Conservation (phyloP, 371 early-diverging fungal genomes). For the Capillidium heterosporum region DNA sequence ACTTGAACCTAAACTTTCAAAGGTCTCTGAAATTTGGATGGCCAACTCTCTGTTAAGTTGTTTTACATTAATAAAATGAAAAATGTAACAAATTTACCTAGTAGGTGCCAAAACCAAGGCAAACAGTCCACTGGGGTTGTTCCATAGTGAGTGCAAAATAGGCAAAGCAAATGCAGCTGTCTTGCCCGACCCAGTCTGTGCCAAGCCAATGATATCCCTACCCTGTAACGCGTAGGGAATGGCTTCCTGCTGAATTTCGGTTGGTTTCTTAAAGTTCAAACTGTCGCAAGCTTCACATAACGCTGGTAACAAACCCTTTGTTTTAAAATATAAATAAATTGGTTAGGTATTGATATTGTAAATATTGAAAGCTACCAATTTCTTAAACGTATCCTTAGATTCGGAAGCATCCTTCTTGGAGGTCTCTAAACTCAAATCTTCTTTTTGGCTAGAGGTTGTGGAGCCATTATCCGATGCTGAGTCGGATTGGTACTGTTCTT, state of each 20-base stretch:
- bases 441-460: no score
- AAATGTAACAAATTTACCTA: slow-evolving; percentile 23
- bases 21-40: slow-evolving; percentile 83
- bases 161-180: slow-evolving; percentile 96
- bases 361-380: no score
- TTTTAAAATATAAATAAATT: background rate
- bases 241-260: slow-evolving; percentile 80
- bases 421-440: no score
- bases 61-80: background rate
- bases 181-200: slow-evolving; percentile 97
- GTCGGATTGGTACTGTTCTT: no score
- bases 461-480: no score
- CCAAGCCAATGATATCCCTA: slow-evolving; percentile 87
- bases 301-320: slow-evolving; percentile 61
- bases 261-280: slow-evolving; percentile 76
- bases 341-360: no score
- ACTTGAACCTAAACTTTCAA: slow-evolving; percentile 76
- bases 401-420: no score
- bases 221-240: slow-evolving; percentile 79
- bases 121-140: slow-evolving; percentile 73
- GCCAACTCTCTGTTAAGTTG: slow-evolving; percentile 63
- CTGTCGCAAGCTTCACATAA: slow-evolving; percentile 76
- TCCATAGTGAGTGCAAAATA: slow-evolving; percentile 81
- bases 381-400: no score
- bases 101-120: slow-evolving; percentile 97